These are phyloP conservation scores for Colletotrichum gloeosporioides DNA, from an alignment of 2,329 filamentous ascomycete species.

Conservation along the genomic window DNA sequence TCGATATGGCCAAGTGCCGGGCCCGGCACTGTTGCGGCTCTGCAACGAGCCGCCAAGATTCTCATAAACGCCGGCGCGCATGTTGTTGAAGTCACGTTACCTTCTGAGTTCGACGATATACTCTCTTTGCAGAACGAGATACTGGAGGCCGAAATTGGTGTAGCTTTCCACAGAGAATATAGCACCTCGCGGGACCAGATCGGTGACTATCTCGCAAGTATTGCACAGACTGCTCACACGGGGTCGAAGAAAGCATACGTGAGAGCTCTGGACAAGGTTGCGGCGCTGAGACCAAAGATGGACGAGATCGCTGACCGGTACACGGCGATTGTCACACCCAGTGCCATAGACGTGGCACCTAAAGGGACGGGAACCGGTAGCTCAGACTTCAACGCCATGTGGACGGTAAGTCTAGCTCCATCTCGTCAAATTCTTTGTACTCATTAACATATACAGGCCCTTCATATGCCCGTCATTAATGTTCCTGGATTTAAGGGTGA, in stretches of 20 bases:
- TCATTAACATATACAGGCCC: slow-evolving; percentile 24
- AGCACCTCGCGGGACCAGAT: background rate
- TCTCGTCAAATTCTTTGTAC: background rate
- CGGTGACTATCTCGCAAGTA: background rate
- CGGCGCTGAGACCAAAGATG: slow-evolving; percentile 56
- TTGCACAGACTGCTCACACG: background rate
- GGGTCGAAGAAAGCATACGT: background rate
- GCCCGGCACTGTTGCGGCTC: slow-evolving; percentile 45
- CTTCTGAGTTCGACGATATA: slow-evolving; percentile 51
- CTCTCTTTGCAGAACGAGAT: background rate
- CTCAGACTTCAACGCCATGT: slow-evolving; percentile 50
- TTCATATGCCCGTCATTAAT: slow-evolving; percentile 61
- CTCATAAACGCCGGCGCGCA: slow-evolving; percentile 52
- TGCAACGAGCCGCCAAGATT: slow-evolving; percentile 42
- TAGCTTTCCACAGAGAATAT: background rate
- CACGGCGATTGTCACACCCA: slow-evolving; percentile 62
- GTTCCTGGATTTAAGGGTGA: slow-evolving; percentile 57
- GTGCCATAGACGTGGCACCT: slow-evolving; percentile 65
- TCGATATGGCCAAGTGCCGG: slow-evolving; percentile 54
- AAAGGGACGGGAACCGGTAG: slow-evolving; percentile 55
- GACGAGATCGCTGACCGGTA: slow-evolving; percentile 59
- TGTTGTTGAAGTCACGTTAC: slow-evolving; percentile 61
- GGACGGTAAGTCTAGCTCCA: slow-evolving; percentile 43
- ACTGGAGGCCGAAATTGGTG: background rate
- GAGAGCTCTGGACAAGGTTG: slow-evolving; percentile 52